These are phyloP conservation scores for Borovskyia barvae DNA, from an alignment of 208 protist genomes.

Conservation along the genomic window DNA sequence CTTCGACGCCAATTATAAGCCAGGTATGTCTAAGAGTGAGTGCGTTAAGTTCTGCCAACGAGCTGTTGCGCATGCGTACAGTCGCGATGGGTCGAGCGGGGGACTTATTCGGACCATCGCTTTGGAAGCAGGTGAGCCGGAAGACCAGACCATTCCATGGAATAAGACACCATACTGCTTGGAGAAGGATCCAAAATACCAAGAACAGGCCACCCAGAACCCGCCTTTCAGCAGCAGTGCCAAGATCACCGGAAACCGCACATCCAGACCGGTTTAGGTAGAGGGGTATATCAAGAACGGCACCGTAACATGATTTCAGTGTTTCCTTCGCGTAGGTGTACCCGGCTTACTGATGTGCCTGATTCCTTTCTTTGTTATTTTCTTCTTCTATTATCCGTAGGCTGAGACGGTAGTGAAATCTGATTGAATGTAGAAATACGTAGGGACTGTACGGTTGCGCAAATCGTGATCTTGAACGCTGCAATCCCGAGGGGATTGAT, in stretches of 20 bases:
- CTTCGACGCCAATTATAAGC: slow-evolving; percentile 97
- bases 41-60: slow-evolving; percentile 92
- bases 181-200: slow-evolving; percentile 89
- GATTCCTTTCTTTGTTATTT: neutral
- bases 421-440: no score
- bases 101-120: slow-evolving; percentile 95
- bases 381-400: neutral
- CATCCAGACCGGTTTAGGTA: slow-evolving; percentile 8
- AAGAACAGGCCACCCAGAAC: slow-evolving; percentile 62
- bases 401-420: no score
- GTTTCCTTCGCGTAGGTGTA: no score
- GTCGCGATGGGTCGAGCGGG: slow-evolving; percentile 97
- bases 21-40: slow-evolving; percentile 97
- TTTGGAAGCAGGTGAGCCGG: slow-evolving; percentile 77
- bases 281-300: no score
- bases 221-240: slow-evolving; percentile 73
- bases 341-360: neutral
- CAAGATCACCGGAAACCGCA: slow-evolving; percentile 61
- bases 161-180: slow-evolving; percentile 86
- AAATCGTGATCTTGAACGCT: no score
- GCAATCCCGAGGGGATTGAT: no score
- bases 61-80: slow-evolving; percentile 97
- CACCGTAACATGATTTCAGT: no score
- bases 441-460: no score
- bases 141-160: slow-evolving; percentile 87